phyloP scores from a whole-genome alignment of 345 rosid genomes.

The Eucalyptus erythrocorys region DNA sequence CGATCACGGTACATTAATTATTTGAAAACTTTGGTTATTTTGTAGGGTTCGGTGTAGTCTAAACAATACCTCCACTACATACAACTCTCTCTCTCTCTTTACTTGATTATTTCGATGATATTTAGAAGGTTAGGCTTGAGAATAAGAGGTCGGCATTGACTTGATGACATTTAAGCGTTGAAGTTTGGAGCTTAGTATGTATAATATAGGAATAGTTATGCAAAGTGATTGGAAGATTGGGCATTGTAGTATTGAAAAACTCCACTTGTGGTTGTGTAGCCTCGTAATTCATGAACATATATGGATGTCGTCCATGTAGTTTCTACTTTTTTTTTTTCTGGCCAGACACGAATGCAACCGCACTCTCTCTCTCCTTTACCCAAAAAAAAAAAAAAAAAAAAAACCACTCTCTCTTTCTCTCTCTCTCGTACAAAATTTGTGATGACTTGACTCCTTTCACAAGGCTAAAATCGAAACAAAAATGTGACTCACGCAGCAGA shows the following conservation, averaged over 20 bases:
- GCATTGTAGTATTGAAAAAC: background rate
- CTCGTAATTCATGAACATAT: background rate
- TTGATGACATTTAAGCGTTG: background rate
- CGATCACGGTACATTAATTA: background rate
- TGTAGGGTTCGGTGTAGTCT: background rate
- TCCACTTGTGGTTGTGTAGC: background rate
- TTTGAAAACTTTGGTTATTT: background rate
- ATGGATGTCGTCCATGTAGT: background rate
- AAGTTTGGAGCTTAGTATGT: background rate
- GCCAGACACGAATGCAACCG: background rate
- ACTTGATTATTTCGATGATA: background rate
- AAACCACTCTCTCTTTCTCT: background rate
- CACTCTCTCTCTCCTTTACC: background rate
- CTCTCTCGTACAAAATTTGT: background rate
- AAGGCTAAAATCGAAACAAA: background rate
- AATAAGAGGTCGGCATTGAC: background rate
- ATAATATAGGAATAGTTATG: background rate
- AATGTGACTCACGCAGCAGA: background rate
- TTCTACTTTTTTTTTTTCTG: background rate
- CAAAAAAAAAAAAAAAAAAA: no score
- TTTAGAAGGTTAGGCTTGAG: background rate
- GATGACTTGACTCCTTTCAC: background rate
- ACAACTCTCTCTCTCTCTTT: background rate
- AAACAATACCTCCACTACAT: background rate
- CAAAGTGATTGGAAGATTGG: background rate